A percentile compares a stretch with the other conserved stretches of the same genome.
Conservation (phyloP, 2,329 filamentous ascomycete species). For the Ploettnerulaceae sp. region DNA sequence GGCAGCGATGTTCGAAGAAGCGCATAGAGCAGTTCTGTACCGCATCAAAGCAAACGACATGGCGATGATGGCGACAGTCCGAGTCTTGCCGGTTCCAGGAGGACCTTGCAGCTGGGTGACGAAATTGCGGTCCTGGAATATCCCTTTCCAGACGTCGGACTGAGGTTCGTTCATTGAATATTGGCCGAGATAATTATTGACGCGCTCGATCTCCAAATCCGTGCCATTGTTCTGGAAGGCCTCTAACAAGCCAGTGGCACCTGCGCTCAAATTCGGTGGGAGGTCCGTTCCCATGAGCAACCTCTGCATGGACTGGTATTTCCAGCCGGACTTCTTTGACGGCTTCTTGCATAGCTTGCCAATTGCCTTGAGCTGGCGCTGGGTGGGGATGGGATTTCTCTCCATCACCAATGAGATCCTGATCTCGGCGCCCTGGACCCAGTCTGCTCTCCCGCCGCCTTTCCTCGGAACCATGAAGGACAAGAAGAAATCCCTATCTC, state of each 20-base stretch:
- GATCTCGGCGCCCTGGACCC: not conserved
- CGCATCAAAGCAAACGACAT: constrained; percentile 4
- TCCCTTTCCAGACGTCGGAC: not conserved
- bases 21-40: not conserved
- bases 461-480: not conserved
- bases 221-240: not conserved
- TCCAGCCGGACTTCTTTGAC: not conserved
- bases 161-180: not conserved
- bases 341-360: not conserved
- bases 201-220: not conserved
- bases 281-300: not conserved
- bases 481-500: not conserved
- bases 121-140: not conserved
- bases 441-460: not conserved
- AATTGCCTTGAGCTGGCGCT: not conserved
- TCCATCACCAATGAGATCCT: not conserved
- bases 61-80: not conserved
- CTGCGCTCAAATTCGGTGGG: not conserved
- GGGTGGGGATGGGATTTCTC: not conserved
- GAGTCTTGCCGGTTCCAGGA: constrained; percentile 17
- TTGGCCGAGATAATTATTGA: not conserved
- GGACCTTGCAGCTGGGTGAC: constrained; percentile 10
- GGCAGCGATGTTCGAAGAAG: constrained; percentile 10
- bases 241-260: not conserved
- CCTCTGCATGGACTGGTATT: not conserved